Conservation (phyloP, 768 basidiomycete species). For the Lactarius tabidus region DNA sequence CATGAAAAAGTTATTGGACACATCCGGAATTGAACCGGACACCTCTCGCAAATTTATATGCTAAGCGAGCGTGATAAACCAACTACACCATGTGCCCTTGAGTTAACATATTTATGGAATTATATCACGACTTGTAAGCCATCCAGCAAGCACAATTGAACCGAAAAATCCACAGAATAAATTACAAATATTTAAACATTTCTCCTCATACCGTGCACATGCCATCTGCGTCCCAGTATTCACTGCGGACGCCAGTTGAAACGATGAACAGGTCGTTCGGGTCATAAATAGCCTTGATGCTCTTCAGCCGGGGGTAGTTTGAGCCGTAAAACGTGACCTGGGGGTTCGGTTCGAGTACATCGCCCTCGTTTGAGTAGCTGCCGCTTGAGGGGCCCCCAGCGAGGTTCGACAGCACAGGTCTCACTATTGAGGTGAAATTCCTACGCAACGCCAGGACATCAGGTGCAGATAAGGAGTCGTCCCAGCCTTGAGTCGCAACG, state of each 20-base stretch:
- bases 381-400: conserved; percentile 31
- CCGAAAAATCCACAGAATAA: background rate
- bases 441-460: conserved; percentile 27
- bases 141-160: background rate
- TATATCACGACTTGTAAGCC: conserved; percentile 17
- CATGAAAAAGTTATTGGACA: conserved; percentile 1
- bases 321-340: conserved; percentile 36
- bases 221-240: conserved; percentile 34
- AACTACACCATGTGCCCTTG: conserved; percentile 24
- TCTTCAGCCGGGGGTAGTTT: conserved; percentile 33
- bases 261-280: conserved; percentile 36
- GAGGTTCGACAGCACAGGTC: conserved; percentile 31
- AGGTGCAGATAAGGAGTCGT: background rate
- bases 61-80: conserved; percentile 23
- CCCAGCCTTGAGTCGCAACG: conserved; percentile 1
- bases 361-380: conserved; percentile 37
- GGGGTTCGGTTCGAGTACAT: conserved; percentile 33
- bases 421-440: conserved; percentile 28
- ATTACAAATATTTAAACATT: background rate
- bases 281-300: conserved; percentile 34
- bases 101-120: conserved; percentile 28
- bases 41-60: conserved; percentile 14
- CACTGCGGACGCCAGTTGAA: conserved; percentile 33
- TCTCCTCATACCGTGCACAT: conserved; percentile 25
- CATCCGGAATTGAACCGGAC: conserved; percentile 23